These are phyloP conservation scores for Scedosporium minutisporum DNA, from an alignment of 2,329 filamentous ascomycete species.

Conservation along the genomic window DNA sequence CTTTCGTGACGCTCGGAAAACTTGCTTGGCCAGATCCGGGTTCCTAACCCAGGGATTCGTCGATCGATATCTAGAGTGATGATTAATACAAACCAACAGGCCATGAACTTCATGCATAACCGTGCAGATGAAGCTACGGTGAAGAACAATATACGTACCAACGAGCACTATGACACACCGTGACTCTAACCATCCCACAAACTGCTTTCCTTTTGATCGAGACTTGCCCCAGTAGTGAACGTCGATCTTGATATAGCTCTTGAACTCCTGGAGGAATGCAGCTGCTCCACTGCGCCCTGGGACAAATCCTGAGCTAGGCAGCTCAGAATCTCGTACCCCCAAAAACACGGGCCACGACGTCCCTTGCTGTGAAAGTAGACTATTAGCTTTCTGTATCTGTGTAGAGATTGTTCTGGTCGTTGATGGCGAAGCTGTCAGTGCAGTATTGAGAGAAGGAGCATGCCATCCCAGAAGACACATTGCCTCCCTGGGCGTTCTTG, in stretches of 20 bases:
- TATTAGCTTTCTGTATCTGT: constrained; percentile 39
- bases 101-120: not conserved
- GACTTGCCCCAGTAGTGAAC: constrained; percentile 57
- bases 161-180: constrained; percentile 47
- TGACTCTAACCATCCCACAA: constrained; percentile 57
- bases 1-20: constrained; percentile 31
- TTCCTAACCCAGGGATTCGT: constrained; percentile 37
- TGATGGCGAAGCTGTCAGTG: constrained; percentile 41
- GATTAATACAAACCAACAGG: not conserved
- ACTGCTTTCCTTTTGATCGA: constrained; percentile 39
- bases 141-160: constrained; percentile 30
- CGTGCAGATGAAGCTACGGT: not conserved
- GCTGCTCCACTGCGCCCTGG: constrained; percentile 16
- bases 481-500: constrained; percentile 46
- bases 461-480: constrained; percentile 56
- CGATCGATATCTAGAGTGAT: constrained; percentile 42
- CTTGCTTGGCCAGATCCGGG: constrained; percentile 53
- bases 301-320: not conserved
- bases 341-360: constrained; percentile 36
- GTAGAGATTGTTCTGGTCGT: constrained; percentile 39
- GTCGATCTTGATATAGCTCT: constrained; percentile 50
- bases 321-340: not conserved
- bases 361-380: constrained; percentile 23
- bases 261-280: constrained; percentile 42
- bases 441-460: constrained; percentile 51